Evolutionary conservation across 495 filamentous ascomycete genomes (phyloP), one percentile per base, ranked within the genome.

Genomic region (Lasiosphaeriaceae sp.): DNA sequence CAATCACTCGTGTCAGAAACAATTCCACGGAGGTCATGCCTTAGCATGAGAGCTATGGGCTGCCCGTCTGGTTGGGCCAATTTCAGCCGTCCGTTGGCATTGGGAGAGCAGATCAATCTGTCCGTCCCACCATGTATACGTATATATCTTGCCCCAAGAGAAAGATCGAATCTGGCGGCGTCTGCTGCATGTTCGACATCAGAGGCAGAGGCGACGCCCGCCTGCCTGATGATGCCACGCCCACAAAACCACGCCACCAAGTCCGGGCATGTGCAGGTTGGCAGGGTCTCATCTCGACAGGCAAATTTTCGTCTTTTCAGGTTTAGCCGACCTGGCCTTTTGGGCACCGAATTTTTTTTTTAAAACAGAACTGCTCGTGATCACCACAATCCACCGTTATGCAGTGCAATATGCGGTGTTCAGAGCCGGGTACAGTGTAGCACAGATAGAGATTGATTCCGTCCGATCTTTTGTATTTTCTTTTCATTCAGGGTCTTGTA

Each of bases 1-100:
- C 47, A 50, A 50, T 50, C 47, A 50, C 11, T 34, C 17, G 22
- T 16, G 20, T 1, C 17, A 31, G 24, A 22, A 50, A 50, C 29
- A 7, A 31, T 50, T 50, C 16, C 22, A 31, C 24, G 7, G 9
- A 34, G n/a, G 7, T 4, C 8, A 43, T 37, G 6, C 39, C 53
- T 60, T 60, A 56, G 58, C 58, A 60, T 55, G 58, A 60, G 49
- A 47, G 37, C 20, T 55, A 55, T 54, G 21, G 47, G 20, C 26
- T 14, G 14, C 37, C 16, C 20, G 35, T 57, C 5, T n/a, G 29
- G 14, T n/a, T 37, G 29, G 39, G 35, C 20, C 39, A 57, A 58
- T 58, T 47, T 58, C 55, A 58, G 49, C 55, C 55, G 47, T 52
- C 46, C 43, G 43, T 46, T 21, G 17, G 43, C 17, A 46, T 46